Base-by-base conservation (phyloP, 2,329 filamentous ascomycete species). In the Ophiostoma sp. region DNA sequence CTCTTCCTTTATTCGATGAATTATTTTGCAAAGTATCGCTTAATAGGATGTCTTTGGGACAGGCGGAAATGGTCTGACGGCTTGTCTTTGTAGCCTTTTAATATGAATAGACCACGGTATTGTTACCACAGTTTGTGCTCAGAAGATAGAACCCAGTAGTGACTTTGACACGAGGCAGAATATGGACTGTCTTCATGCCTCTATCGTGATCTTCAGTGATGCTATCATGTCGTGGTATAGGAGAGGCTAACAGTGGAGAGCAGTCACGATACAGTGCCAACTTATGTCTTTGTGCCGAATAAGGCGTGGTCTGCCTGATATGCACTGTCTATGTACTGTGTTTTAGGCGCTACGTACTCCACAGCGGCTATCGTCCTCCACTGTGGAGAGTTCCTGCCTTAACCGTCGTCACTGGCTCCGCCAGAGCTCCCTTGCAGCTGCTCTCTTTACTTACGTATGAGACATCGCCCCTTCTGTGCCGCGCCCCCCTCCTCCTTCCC, bases 381-480 rank as follows among this genome's bases (percentile, higher is more conserved):
- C 64, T 68, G 64, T 50, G 64, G 42, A 19, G 64, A 68, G 42
- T 25, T 61, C 39, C 55, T 63, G 61, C 61, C 57, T 9, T 61
- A 61, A n/a, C 57, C 57, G 57, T 61, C 61, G 31, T 69, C 64
- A 69, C 42, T 52, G 64, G 64, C 64, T 70, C 50, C 48, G 19
- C 50, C 50, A 70, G 36, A 63, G 69, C 69, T 19, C 33, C 33
- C n/a, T 45, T 22, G 12, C 22, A 17, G 3, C 19, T 22, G 17
- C 39, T 52, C 48, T 55, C 50, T 55, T 11, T 55, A 25, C 45
- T 48, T 12, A 39, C 22, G 61, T 25, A 7, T 28, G 36, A 66
- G 61, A 66, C 61, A 66, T 64, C 22, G 22, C 7, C 36, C 36
- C 17, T 55, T 17, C 39, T 28, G n/a, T 45, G 36, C 36, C 61